Conservation (phyloP, 345 rosid species). For the Brassica rapa region DNA sequence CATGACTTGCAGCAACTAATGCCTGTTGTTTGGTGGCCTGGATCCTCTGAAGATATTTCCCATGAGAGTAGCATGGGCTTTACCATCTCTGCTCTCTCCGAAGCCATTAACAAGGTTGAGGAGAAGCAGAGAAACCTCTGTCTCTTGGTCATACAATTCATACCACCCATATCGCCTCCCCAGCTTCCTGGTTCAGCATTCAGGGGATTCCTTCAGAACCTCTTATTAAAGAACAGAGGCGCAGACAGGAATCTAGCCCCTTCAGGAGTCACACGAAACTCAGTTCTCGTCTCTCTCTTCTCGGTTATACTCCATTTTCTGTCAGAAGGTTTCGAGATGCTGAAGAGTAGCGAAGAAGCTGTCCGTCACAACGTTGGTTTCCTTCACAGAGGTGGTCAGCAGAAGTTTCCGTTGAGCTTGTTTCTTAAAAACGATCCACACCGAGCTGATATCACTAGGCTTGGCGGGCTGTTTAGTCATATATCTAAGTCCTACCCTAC, state of each 20-base stretch:
- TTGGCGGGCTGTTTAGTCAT: conserved; percentile 90
- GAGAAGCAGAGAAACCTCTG: conserved; percentile 94
- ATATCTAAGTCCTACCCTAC: conserved; percentile 72
- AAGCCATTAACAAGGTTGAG: conserved; percentile 86
- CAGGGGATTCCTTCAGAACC: conserved; percentile 80
- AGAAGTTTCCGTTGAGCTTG: conserved; percentile 76
- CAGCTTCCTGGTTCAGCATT: conserved; percentile 92
- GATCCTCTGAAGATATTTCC: conserved; percentile 80
- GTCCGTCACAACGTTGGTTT: conserved; percentile 58
- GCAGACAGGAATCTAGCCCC: conserved; percentile 79
- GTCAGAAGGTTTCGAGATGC: conserved; percentile 79
- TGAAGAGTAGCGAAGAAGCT: conserved; percentile 54
- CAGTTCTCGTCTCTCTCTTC: conserved; percentile 86
- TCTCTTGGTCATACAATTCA: conserved; percentile 84
- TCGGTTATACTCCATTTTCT: conserved; percentile 84
- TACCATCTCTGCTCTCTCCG: conserved; percentile 73
- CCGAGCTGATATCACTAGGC: conserved; percentile 83
- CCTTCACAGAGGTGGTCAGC: conserved; percentile 94
- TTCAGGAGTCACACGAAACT: conserved; percentile 79
- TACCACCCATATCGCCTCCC: conserved; percentile 70
- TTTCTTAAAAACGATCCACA: conserved; percentile 79
- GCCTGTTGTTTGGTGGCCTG: conserved; percentile 99
- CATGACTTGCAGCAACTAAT: conserved; percentile 84
- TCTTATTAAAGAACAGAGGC: conserved; percentile 83
- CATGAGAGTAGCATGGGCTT: conserved; percentile 78